Conservation (phyloP, 2,329 filamentous ascomycete species). For the Hymenoscyphus fructigenus region DNA sequence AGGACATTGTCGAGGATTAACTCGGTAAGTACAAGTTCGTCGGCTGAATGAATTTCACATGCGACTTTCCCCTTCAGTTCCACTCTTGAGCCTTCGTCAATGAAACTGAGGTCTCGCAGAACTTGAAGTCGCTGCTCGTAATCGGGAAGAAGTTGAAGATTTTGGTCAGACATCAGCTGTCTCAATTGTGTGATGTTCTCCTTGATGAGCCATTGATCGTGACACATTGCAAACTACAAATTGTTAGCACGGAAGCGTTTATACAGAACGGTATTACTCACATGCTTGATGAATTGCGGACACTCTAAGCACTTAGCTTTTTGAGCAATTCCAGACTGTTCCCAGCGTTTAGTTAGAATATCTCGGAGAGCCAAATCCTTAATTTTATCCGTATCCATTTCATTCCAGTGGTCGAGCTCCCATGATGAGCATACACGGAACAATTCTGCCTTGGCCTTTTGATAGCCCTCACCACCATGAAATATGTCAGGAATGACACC, state of each 20-base stretch:
- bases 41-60: constrained; percentile 95
- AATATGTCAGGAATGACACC: constrained; percentile 61
- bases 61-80: constrained; percentile 98
- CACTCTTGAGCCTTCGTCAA: constrained; percentile 83
- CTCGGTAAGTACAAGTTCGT: constrained; percentile 94
- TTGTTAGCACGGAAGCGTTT: constrained; percentile 13
- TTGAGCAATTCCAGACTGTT: constrained; percentile 62
- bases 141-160: constrained; percentile 90
- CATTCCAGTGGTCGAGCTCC: constrained; percentile 74
- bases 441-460: constrained; percentile 66
- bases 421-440: constrained; percentile 70
- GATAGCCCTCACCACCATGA: constrained; percentile 48
- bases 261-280: constrained; percentile 46
- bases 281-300: constrained; percentile 81
- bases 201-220: constrained; percentile 94
- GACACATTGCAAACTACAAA: constrained; percentile 82
- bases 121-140: constrained; percentile 95
- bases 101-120: constrained; percentile 86
- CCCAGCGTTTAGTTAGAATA: constrained; percentile 68
- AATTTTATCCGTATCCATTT: constrained; percentile 78
- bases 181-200: constrained; percentile 88
- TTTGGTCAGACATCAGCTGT: constrained; percentile 90
- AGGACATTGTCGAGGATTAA: constrained; percentile 95
- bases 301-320: constrained; percentile 67
- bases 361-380: constrained; percentile 82